Conservation (phyloP, 192 early-diverging fungal genomes). For the Physocladia obscura region DNA sequence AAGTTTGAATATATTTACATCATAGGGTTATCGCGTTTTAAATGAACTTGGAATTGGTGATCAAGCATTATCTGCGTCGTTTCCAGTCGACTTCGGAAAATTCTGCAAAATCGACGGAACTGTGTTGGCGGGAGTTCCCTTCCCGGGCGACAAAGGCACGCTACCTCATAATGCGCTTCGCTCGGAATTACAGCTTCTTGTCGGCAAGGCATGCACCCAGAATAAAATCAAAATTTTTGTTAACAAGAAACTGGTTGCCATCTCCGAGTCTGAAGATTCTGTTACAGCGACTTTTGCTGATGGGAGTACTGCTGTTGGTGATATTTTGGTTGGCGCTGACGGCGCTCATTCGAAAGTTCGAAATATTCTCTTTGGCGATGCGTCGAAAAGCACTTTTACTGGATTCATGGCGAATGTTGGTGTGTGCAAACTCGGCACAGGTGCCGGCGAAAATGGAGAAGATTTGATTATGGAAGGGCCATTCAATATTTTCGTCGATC, state of each 20-base stretch:
- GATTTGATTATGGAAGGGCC: no score
- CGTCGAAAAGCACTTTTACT: background rate
- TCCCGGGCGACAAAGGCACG: no score
- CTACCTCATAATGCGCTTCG: background rate
- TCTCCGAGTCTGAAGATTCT: background rate
- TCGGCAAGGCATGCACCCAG: background rate
- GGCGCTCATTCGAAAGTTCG: slow-evolving; percentile 6
- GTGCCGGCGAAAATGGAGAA: background rate
- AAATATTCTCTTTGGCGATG: slow-evolving; percentile 31
- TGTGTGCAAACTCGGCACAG: background rate
- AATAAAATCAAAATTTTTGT: background rate
- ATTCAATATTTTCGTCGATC: no score
- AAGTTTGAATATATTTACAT: no score
- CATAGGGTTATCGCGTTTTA: no score
- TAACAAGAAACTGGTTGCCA: background rate
- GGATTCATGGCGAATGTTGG: background rate
- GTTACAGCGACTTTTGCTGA: background rate
- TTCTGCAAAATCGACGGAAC: no score
- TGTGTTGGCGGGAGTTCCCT: no score
- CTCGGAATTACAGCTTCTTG: no score
- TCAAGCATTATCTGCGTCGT: no score
- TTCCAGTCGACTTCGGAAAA: no score
- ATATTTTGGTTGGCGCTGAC: slow-evolving; percentile 24
- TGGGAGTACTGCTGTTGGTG: background rate
- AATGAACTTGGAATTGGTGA: no score